These are phyloP conservation scores for Candida corydali DNA, from an alignment of 805 yeast genomes.

Conservation along the genomic window DNA sequence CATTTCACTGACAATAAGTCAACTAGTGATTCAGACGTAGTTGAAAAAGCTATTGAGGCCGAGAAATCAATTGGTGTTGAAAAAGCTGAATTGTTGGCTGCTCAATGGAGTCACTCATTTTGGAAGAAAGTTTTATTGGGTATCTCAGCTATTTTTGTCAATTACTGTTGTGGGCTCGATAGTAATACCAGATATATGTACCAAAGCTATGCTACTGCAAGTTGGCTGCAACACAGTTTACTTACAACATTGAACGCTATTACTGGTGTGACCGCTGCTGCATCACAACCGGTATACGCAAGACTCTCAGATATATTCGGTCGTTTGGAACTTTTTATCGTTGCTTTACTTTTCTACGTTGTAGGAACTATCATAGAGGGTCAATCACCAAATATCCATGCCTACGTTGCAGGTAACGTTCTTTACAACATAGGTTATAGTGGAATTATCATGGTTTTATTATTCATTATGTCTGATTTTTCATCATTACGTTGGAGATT, in stretches of 20 bases:
- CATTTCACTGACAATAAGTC: not conserved
- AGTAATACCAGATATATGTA: constrained; percentile 44
- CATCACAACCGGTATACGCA: constrained; percentile 61
- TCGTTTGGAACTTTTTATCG: constrained; percentile 47
- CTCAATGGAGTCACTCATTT: constrained; percentile 37
- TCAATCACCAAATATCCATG: constrained; percentile 52
- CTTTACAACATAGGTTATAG: constrained; percentile 50
- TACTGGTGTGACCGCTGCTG: constrained; percentile 59
- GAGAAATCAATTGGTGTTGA: constrained; percentile 47
- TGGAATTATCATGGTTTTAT: constrained; percentile 54
- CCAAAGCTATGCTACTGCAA: constrained; percentile 47
- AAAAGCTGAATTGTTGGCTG: constrained; percentile 51
- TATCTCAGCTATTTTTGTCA: constrained; percentile 47
- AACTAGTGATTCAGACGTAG: not conserved
- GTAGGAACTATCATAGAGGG: constrained; percentile 64
- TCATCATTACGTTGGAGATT: constrained; percentile 71
- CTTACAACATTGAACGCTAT: constrained; percentile 57
- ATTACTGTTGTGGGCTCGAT: constrained; percentile 60
- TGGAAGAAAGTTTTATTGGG: constrained; percentile 40
- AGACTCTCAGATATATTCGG: constrained; percentile 66
- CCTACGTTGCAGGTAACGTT: constrained; percentile 64
- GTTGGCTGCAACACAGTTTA: constrained; percentile 52
- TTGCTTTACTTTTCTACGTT: constrained; percentile 51
- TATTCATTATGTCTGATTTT: constrained; percentile 60
- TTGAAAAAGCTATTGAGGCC: constrained; percentile 7